Evolutionary conservation across 805 yeast genomes (phyloP).

Genomic region (Priceomyces haplophilus): DNA sequence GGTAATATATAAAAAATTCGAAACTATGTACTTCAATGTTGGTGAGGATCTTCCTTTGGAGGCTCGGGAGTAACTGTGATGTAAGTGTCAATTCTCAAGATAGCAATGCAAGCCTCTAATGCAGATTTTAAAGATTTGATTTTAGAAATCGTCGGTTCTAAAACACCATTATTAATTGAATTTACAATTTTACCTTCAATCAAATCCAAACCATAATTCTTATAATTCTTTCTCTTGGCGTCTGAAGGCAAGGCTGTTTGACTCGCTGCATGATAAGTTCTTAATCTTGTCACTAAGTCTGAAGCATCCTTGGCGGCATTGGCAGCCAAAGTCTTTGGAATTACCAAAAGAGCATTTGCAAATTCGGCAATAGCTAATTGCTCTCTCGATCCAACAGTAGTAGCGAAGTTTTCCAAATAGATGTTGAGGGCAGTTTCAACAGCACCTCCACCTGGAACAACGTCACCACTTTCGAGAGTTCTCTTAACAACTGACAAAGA

Average conservation of each 20-base stretch:
- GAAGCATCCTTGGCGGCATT: conserved; percentile 97
- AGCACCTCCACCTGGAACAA: conserved; percentile 99
- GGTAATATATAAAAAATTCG: background rate
- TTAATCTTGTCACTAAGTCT: conserved; percentile 89
- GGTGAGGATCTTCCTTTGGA: conserved; percentile 89
- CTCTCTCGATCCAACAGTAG: conserved; percentile 95
- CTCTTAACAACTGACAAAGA: conserved; percentile 93
- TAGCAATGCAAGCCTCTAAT: conserved; percentile 96
- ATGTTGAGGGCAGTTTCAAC: conserved; percentile 95
- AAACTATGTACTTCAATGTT: conserved; percentile 42
- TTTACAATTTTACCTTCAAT: conserved; percentile 89
- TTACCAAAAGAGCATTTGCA: conserved; percentile 82
- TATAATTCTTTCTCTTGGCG: conserved; percentile 77
- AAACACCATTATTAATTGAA: conserved; percentile 78
- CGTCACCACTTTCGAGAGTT: conserved; percentile 87
- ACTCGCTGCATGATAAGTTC: conserved; percentile 94
- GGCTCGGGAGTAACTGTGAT: conserved; percentile 96
- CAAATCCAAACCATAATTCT: conserved; percentile 89
- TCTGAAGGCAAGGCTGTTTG: conserved; percentile 86
- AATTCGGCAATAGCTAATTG: conserved; percentile 98
- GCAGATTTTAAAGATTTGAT: conserved; percentile 92
- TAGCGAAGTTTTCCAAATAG: conserved; percentile 93
- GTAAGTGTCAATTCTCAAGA: conserved; percentile 96
- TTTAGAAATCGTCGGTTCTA: conserved; percentile 94
- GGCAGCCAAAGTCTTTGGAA: conserved; percentile 94